These are phyloP conservation scores for Groenewaldozyma auringiensis DNA, from an alignment of 1,139 yeast species.

Conservation along the genomic window DNA sequence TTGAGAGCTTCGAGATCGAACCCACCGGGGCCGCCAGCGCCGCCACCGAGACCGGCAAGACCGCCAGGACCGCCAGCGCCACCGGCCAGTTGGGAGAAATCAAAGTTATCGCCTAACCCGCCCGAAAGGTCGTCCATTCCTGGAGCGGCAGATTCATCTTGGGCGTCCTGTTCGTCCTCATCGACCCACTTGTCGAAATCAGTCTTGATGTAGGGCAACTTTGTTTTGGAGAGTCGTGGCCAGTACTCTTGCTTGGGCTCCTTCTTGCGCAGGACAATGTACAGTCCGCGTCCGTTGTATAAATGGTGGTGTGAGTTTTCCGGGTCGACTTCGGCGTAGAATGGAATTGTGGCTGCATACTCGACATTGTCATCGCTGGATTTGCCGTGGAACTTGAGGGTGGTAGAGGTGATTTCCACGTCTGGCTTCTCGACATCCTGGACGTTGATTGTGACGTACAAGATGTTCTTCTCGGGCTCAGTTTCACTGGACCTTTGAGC, in stretches of 20 bases:
- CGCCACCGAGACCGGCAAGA: conserved; percentile 27
- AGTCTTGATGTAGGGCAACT: conserved; percentile 72
- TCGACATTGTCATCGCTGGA: conserved; percentile 26
- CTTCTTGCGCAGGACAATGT: conserved; percentile 65
- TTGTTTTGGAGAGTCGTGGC: conserved; percentile 83
- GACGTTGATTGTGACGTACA: conserved; percentile 67
- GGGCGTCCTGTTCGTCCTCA: conserved; percentile 84
- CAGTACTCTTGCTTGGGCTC: conserved; percentile 66
- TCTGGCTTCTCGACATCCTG: conserved; percentile 61
- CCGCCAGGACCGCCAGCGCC: conserved; percentile 21
- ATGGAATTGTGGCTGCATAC: conserved; percentile 60
- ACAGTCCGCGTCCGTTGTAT: conserved; percentile 66
- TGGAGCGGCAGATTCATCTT: conserved; percentile 32
- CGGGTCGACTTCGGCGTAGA: conserved; percentile 63
- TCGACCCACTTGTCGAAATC: conserved; percentile 98
- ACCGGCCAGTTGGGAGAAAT: conserved; percentile 24
- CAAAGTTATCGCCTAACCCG: conserved; percentile 28
- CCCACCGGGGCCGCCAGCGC: conserved; percentile 19
- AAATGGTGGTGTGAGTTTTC: conserved; percentile 50
- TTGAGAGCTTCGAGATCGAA: conserved; percentile 1
- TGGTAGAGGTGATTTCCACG: conserved; percentile 53
- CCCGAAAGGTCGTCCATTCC: conserved; percentile 32
- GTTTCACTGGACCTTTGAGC: conserved; percentile 84
- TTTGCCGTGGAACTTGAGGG: conserved; percentile 49
- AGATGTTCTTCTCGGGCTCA: conserved; percentile 64